A percentile compares a stretch with the other conserved stretches of the same genome.
Conservation (phyloP, 2,329 filamentous ascomycete genomes). For the Parastagonospora nodorum region DNA sequence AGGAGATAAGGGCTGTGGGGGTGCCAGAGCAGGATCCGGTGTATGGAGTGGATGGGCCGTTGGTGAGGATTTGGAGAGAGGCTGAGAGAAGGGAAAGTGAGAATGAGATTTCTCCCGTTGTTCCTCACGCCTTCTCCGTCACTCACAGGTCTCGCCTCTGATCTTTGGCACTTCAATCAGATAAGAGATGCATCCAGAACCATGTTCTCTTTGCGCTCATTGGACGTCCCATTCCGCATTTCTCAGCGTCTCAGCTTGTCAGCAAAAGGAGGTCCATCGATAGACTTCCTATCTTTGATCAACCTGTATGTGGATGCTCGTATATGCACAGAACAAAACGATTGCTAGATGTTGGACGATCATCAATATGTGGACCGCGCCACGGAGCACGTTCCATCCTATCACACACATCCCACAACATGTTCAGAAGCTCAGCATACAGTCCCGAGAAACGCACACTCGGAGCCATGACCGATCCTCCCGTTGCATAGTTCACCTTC, state of each 20-base stretch:
- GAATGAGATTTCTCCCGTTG: not conserved
- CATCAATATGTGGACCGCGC: not conserved
- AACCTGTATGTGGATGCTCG: not conserved
- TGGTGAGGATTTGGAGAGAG: conserved; percentile 6
- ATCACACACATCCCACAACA: not conserved
- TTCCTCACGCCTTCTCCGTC: not conserved
- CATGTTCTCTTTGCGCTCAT: no score
- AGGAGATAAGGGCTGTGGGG: conserved; percentile 6
- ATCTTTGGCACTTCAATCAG: no score
- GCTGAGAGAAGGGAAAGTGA: not conserved
- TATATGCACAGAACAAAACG: not conserved
- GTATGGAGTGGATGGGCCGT: conserved; percentile 5
- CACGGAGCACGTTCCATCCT: not conserved
- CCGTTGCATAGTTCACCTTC: conserved; percentile 3
- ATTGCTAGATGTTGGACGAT: not conserved
- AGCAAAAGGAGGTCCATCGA: no score
- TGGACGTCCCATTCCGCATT: no score
- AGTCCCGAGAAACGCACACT: not conserved
- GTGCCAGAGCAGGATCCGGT: conserved; percentile 10
- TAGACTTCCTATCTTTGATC: no score
- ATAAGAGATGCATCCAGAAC: no score
- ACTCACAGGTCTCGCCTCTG: not conserved
- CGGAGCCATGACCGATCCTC: conserved; percentile 12
- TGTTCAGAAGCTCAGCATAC: not conserved
- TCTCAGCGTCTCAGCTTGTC: no score